Evolutionary conservation across 164 flowering plant genomes (phyloP).

Genomic region (Buxus sempervirens): DNA sequence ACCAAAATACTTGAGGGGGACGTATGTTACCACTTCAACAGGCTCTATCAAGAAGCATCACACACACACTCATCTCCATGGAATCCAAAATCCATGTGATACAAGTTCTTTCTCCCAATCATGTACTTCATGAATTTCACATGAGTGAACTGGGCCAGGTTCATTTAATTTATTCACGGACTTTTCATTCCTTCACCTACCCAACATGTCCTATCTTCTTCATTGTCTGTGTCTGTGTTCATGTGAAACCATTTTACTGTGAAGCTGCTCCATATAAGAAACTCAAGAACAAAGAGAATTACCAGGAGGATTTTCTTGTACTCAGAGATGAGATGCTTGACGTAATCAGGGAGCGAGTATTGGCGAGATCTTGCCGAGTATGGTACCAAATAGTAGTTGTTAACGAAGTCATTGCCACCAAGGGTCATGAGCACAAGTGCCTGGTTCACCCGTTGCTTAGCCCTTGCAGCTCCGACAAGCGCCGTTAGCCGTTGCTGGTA

Average conservation of each 20-base stretch:
- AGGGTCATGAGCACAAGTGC: slow-evolving; percentile 58
- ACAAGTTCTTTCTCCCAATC: too few species aligned
- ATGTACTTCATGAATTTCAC: too few species aligned
- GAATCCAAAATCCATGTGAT: too few species aligned
- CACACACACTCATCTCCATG: too few species aligned
- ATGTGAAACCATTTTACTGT: background rate
- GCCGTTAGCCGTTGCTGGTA: slow-evolving; percentile 48
- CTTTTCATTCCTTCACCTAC: too few species aligned
- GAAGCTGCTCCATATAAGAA: background rate
- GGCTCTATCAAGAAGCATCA: too few species aligned
- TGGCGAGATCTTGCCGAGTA: slow-evolving; percentile 54
- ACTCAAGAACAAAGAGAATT: slow-evolving; percentile 8
- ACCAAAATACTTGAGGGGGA: too few species aligned
- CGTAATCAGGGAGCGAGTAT: slow-evolving; percentile 43
- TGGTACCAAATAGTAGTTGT: slow-evolving; percentile 66
- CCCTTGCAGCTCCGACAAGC: slow-evolving; percentile 32
- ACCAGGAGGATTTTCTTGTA: slow-evolving; percentile 51
- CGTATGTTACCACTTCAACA: too few species aligned
- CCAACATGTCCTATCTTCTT: too few species aligned
- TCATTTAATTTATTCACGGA: too few species aligned
- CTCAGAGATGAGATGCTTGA: slow-evolving; percentile 43
- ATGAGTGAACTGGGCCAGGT: too few species aligned
- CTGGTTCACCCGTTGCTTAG: slow-evolving; percentile 42
- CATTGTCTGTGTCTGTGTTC: background rate
- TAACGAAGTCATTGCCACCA: slow-evolving; percentile 87